A percentile compares a stretch with the other conserved stretches of the same genome.
These are phyloP conservation scores for Cystobasidium onofrii DNA, from an alignment of 768 basidiomycete species.

Conservation along the genomic window DNA sequence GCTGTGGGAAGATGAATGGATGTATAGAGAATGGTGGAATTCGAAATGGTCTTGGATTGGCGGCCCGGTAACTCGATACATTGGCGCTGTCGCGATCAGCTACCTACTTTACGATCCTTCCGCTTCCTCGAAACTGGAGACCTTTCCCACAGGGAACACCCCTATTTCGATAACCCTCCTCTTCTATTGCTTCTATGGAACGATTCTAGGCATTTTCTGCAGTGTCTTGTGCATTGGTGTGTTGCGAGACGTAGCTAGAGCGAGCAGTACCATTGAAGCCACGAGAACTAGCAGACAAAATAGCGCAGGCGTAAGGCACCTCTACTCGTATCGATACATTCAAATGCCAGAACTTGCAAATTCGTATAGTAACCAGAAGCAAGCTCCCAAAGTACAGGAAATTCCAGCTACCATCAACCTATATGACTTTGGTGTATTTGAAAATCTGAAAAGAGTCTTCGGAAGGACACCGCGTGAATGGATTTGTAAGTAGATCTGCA, in stretches of 20 bases:
- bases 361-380: background rate
- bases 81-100: constrained; percentile 36
- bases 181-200: background rate
- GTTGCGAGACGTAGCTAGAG: background rate
- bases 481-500: background rate
- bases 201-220: background rate
- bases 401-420: background rate
- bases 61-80: constrained; percentile 18
- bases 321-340: background rate
- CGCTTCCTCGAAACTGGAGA: background rate
- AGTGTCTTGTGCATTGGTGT: background rate
- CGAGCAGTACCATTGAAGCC: constrained; percentile 3
- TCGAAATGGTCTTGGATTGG: background rate
- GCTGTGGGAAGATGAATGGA: background rate
- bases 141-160: no score
- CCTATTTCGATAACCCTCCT: background rate
- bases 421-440: constrained; percentile 10
- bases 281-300: background rate
- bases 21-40: constrained; percentile 26
- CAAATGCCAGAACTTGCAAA: background rate
- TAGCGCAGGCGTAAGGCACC: background rate
- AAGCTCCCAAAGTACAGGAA: background rate
- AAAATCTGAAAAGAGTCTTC: background rate
- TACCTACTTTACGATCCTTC: background rate
- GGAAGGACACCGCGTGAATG: background rate